phyloP scores from a whole-genome alignment of 2,329 filamentous ascomycete species.

The Colletotrichum limetticola region DNA sequence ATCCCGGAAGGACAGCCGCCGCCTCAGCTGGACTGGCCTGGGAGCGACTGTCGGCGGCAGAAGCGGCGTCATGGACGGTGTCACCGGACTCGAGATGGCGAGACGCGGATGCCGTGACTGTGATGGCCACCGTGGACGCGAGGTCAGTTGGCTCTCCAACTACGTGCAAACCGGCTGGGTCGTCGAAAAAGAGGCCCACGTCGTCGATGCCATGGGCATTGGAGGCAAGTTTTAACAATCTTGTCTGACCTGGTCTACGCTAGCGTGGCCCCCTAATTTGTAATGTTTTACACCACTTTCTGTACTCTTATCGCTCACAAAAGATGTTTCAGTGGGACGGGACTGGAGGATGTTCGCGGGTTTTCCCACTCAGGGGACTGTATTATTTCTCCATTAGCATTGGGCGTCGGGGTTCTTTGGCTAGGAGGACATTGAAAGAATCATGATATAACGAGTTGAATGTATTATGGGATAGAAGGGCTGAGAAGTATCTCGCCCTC shows the following conservation, averaged over 20 bases:
- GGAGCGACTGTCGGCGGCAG: slow-evolving; percentile 44
- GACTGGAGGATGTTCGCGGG: not conserved
- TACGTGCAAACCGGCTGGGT: slow-evolving; percentile 34
- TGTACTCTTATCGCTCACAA: not conserved
- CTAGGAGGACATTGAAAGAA: slow-evolving; percentile 12
- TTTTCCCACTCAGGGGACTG: not conserved
- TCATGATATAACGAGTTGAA: slow-evolving; percentile 30
- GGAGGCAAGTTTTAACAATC: not conserved
- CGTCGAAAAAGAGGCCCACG: slow-evolving; percentile 27
- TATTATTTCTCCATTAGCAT: slow-evolving; percentile 22
- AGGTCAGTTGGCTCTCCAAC: slow-evolving; percentile 45
- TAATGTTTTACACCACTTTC: not conserved
- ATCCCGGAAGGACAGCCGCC: slow-evolving; percentile 41
- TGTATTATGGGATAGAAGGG: slow-evolving; percentile 26
- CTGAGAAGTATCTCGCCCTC: not conserved
- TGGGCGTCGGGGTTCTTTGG: slow-evolving; percentile 18
- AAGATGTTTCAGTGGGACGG: not conserved
- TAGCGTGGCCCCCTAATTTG: not conserved
- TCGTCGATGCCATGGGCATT: slow-evolving; percentile 33
- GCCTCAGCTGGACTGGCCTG: slow-evolving; percentile 54
- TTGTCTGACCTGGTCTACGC: not conserved
- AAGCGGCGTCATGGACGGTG: slow-evolving; percentile 45
- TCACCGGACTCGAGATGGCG: slow-evolving; percentile 47
- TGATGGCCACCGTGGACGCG: slow-evolving; percentile 45
- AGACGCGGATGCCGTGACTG: slow-evolving; percentile 46